These are phyloP conservation scores for Epicoccum sorghinum DNA, from an alignment of 2,329 filamentous ascomycete species.

Conservation along the genomic window DNA sequence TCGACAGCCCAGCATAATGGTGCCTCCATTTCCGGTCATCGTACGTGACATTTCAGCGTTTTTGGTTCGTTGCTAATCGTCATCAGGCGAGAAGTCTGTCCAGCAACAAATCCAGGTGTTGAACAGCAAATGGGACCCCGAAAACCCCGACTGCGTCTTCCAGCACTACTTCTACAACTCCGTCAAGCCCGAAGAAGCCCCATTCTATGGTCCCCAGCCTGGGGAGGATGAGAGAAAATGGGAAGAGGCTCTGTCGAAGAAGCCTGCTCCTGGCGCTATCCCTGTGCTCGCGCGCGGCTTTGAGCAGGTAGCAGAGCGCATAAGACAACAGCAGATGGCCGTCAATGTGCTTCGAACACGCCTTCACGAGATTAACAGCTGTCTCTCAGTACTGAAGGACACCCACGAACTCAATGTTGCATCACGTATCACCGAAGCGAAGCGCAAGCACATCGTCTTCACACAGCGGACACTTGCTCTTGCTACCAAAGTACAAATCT, in stretches of 20 bases:
- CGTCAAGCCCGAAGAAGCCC: slow-evolving; percentile 74
- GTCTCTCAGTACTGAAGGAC: slow-evolving; percentile 73
- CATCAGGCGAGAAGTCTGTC: slow-evolving; percentile 71
- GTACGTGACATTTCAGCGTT: slow-evolving; percentile 21
- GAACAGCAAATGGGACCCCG: slow-evolving; percentile 75
- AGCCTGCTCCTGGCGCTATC: slow-evolving; percentile 76
- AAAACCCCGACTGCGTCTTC: slow-evolving; percentile 72
- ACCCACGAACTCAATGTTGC: slow-evolving; percentile 78
- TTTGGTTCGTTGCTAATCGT: background rate
- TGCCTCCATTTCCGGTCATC: slow-evolving; percentile 36
- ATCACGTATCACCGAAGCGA: slow-evolving; percentile 74
- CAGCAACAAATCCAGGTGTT: slow-evolving; percentile 75
- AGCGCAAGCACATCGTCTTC: slow-evolving; percentile 73
- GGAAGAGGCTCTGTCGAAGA: slow-evolving; percentile 82
- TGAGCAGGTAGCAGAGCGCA: slow-evolving; percentile 70
- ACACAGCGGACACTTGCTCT: slow-evolving; percentile 75
- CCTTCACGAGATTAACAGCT: slow-evolving; percentile 80
- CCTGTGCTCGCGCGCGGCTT: slow-evolving; percentile 80
- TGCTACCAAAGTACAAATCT: slow-evolving; percentile 78
- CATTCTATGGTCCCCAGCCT: slow-evolving; percentile 73
- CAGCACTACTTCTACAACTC: slow-evolving; percentile 89
- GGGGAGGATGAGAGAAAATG: slow-evolving; percentile 78
- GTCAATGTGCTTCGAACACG: slow-evolving; percentile 73
- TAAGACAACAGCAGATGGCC: slow-evolving; percentile 73
- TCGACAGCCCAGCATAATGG: slow-evolving; percentile 34